These are phyloP conservation scores for Pseudocercospora macadamiae DNA, from an alignment of 2,329 filamentous ascomycete species.

Conservation along the genomic window DNA sequence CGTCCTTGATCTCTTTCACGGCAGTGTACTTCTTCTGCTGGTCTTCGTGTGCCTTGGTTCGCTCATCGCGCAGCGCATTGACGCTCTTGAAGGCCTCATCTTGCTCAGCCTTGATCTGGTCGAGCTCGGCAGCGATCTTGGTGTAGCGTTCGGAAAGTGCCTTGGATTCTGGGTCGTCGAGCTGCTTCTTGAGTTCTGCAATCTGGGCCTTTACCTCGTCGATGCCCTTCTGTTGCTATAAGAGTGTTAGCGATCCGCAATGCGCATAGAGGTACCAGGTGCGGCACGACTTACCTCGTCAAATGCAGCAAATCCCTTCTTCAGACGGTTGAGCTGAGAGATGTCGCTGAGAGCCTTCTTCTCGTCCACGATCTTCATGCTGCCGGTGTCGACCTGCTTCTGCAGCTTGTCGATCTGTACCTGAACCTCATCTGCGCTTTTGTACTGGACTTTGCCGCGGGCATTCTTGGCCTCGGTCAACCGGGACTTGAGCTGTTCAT, in stretches of 20 bases:
- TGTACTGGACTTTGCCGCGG: slow-evolving; percentile 79
- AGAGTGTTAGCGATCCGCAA: background rate
- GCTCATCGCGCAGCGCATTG: slow-evolving; percentile 81
- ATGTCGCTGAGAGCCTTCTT: slow-evolving; percentile 89
- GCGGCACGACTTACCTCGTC: slow-evolving; percentile 55
- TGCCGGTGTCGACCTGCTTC: slow-evolving; percentile 82
- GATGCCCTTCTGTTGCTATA: slow-evolving; percentile 73
- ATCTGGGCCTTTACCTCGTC: slow-evolving; percentile 86
- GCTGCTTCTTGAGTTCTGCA: slow-evolving; percentile 80
- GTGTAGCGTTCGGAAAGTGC: slow-evolving; percentile 85
- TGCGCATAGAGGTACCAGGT: background rate
- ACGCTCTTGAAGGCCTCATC: slow-evolving; percentile 89
- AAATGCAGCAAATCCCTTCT: slow-evolving; percentile 87
- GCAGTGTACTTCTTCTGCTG: slow-evolving; percentile 84
- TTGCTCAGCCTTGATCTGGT: slow-evolving; percentile 87
- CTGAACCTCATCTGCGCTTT: slow-evolving; percentile 85
- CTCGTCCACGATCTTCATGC: slow-evolving; percentile 96
- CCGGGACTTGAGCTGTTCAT: slow-evolving; percentile 83
- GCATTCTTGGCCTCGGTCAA: slow-evolving; percentile 86
- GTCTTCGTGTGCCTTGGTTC: slow-evolving; percentile 77
- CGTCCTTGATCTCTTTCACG: slow-evolving; percentile 86
- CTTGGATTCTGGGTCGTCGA: slow-evolving; percentile 90
- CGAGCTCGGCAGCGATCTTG: slow-evolving; percentile 82
- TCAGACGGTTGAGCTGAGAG: slow-evolving; percentile 79
- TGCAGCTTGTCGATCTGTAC: slow-evolving; percentile 78